Percentiles rank a stretch among this genome's conserved stretches.
phyloP scores from a whole-genome alignment of 495 filamentous ascomycete species.

The Daldinia grandis region DNA sequence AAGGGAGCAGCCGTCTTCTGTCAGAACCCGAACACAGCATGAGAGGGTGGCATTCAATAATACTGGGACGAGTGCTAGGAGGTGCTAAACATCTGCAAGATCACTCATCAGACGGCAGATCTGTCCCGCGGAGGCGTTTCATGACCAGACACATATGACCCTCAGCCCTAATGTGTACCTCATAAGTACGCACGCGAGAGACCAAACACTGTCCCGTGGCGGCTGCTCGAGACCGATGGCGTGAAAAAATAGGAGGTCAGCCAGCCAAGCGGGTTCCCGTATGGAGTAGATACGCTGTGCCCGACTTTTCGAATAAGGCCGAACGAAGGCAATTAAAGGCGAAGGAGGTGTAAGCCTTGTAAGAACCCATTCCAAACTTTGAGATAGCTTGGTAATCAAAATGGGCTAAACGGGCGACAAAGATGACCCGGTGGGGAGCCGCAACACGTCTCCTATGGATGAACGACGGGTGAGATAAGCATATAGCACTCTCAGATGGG shows the following conservation, averaged over 20 bases:
- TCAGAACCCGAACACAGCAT: slow-evolving; percentile 17
- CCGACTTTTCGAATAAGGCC: slow-evolving; percentile 13
- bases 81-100: slow-evolving; percentile 29
- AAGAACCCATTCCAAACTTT: slow-evolving; percentile 5
- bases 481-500: slow-evolving; percentile 23
- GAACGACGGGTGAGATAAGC: slow-evolving; percentile 31
- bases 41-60: slow-evolving; percentile 10
- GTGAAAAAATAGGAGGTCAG: slow-evolving; percentile 13
- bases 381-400: slow-evolving; percentile 8
- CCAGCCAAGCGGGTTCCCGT: slow-evolving; percentile 22
- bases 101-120: slow-evolving; percentile 33
- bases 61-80: not conserved
- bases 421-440: slow-evolving; percentile 12
- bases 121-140: slow-evolving; percentile 40
- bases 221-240: slow-evolving; percentile 4
- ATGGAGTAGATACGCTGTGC: slow-evolving; percentile 16
- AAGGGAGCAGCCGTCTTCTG: slow-evolving; percentile 16
- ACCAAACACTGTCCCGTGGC: slow-evolving; percentile 17
- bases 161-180: slow-evolving; percentile 37
- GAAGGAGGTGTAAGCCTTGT: slow-evolving; percentile 26
- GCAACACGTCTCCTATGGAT: slow-evolving; percentile 6
- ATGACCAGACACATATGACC: slow-evolving; percentile 36
- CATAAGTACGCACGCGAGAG: not conserved
- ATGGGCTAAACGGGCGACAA: not conserved
- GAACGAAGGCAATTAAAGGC: slow-evolving; percentile 26